Evolutionary conservation across 805 yeast species (phyloP).

Genomic region (Metschnikowia drakensbergensis): DNA sequence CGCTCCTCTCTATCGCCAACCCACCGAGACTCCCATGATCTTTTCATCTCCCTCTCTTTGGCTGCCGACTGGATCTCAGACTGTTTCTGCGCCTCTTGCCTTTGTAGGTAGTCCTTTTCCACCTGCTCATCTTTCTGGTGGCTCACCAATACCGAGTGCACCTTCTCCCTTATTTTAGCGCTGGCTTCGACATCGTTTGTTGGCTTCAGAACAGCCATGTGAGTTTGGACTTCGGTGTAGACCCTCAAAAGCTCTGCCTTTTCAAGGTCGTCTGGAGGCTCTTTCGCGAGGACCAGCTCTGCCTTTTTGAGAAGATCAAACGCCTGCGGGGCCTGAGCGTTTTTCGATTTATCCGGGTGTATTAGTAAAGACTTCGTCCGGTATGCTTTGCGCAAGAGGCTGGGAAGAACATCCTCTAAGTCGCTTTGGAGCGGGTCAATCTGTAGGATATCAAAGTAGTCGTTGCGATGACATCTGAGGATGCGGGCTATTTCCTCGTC

Average conservation of each 20-base stretch:
- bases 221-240: constrained; percentile 23
- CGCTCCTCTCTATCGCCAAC: constrained; percentile 56
- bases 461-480: constrained; percentile 44
- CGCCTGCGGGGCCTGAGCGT: constrained; percentile 59
- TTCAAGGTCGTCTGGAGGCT: constrained; percentile 8
- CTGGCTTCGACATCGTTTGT: constrained; percentile 25
- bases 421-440: constrained; percentile 37
- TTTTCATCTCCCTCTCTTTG: constrained; percentile 27
- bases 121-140: constrained; percentile 27
- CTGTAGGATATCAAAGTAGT: constrained; percentile 54
- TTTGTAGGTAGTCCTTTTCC: constrained; percentile 24
- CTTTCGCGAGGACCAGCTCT: constrained; percentile 30
- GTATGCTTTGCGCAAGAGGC: constrained; percentile 43
- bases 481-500: constrained; percentile 58
- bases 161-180: constrained; percentile 28
- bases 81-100: constrained; percentile 24
- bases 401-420: constrained; percentile 22
- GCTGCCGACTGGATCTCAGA: constrained; percentile 32
- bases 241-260: constrained; percentile 25
- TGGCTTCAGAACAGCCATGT: constrained; percentile 1
- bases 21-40: constrained; percentile 47
- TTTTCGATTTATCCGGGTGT: constrained; percentile 63
- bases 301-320: constrained; percentile 59
- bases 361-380: constrained; percentile 59
- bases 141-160: constrained; percentile 44